Evolutionary conservation across 176 grass and related monocot species (phyloP), one percentile per base, ranked within the genome.

Genomic region (Coix lacrymajobi): DNA sequence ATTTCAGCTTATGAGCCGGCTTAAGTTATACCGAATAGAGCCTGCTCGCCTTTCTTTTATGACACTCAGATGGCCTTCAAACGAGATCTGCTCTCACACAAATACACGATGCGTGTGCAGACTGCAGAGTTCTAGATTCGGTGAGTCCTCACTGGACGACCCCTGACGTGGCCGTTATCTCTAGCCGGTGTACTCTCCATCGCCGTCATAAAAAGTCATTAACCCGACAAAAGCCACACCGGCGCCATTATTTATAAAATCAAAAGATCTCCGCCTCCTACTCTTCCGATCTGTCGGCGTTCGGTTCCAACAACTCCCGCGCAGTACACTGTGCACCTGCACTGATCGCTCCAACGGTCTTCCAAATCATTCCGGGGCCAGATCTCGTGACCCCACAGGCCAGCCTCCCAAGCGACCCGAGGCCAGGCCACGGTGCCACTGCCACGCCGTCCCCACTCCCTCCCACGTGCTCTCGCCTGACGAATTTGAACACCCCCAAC

Each of bases 401-500:
- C 44, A 80, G 57, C 20, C 70, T 80, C 69, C 63, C 20, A 46
- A 12, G 4, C 9, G 5, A 0, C 62, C 4, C 38, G 1, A 1
- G 22, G 22, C 48, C 52, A 1, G 22, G 22, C 48, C 52, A 16
- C 54, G 17, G 11, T 34, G 73, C 57, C 73, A n/a, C 13, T 33
- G 71, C 54, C 46, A 20, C 15, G 16, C 13, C 6, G 2, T 1
- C 46, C 41, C 54, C 54, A 11, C 54, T 4, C 10, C 54, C 16
- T 58, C 6, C 32, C 85, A 70, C 69, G 58, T 73, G 81, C 20
- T 17, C n/a, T 36, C 69, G 48, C 76, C 49, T 76, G 52, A 71
- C 38, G 33, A 48, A 86, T 87, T 96, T 81, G 86, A 93, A 96
- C 79, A 16, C 76, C 28, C 58, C 79, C 84, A 96, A 91, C 91